Base-by-base conservation (phyloP, 345 rosid genomes). In the Salix purpurea region DNA sequence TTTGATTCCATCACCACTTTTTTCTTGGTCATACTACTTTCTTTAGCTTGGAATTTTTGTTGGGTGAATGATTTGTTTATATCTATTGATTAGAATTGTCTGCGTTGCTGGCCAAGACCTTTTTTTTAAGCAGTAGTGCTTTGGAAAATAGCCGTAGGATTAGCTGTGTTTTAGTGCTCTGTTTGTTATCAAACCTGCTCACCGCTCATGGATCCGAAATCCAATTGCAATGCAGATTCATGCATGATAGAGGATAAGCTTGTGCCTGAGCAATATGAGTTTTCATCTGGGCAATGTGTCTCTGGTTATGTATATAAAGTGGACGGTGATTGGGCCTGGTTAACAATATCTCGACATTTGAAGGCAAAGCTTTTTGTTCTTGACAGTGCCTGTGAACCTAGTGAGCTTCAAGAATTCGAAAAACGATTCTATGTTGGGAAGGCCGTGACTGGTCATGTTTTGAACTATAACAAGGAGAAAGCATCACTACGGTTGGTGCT, bases 221-320 rank as follows among this genome's bases (percentile, higher is more conserved):
- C 48, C 40, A 21, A 65, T 70, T 80, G 10, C 70, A 77, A 46
- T 82, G 54, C 84, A 89, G 97, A 84, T 83, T 84, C 83, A 42
- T 58, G 48, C 72, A 89, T 81, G 32, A 73, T 66, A 61, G 88
- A 65, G 69, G 87, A 73, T 58, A 74, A 79, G 32, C 62, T 78
- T 66, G 58, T 58, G 50, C 65, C 34, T 73, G 88, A 91, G 74
- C 85, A 88, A 28, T 77, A 72, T 69, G 85, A 89, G 60, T 87
- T 87, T 86, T 81, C 88, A 65, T 46, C 82, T 75, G 98, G 98
- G 60, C 85, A 89, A 80, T 26, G 56, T 73, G 86, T 90, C 67
- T 74, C 79, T 26, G 97, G 99, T 79, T 91, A 90, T 83, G 92
- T 93, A 67, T 93, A 91, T 87, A 96, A 90, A 84, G 94, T 92